Conservation (phyloP, 2,329 filamentous ascomycete species). For the Penicillium capsulatum region DNA sequence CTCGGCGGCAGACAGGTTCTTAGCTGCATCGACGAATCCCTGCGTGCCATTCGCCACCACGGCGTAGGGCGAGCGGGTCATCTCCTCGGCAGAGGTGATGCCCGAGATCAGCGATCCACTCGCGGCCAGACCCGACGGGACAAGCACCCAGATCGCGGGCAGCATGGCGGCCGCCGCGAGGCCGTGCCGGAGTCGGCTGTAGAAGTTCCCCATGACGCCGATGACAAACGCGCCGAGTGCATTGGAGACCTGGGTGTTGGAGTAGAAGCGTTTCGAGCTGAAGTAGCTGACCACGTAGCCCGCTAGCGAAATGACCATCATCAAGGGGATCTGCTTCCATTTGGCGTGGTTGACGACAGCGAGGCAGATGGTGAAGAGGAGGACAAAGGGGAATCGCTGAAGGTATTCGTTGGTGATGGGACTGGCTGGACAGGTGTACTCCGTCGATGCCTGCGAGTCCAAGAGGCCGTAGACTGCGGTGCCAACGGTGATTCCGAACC, state of each 20-base stretch:
- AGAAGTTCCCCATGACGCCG: constrained; percentile 73
- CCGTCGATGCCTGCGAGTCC: constrained; percentile 51
- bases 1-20: constrained; percentile 23
- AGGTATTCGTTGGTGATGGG: constrained; percentile 42
- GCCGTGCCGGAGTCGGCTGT: constrained; percentile 67
- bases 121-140: constrained; percentile 57
- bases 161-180: constrained; percentile 81
- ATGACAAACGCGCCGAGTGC: constrained; percentile 73
- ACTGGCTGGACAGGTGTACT: constrained; percentile 48
- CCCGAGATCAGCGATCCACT: constrained; percentile 55
- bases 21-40: constrained; percentile 29
- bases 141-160: constrained; percentile 74
- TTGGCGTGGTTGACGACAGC: constrained; percentile 79
- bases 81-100: constrained; percentile 55
- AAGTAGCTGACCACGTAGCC: constrained; percentile 76
- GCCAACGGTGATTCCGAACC: constrained; percentile 67
- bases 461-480: constrained; percentile 61
- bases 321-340: constrained; percentile 71
- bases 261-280: constrained; percentile 60
- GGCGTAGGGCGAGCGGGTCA: constrained; percentile 32
- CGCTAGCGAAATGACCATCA: constrained; percentile 67
- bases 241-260: constrained; percentile 70
- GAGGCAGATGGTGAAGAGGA: constrained; percentile 67
- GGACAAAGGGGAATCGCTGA: constrained; percentile 67
- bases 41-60: constrained; percentile 27